Conservation (phyloP, 1,284 basidiomycete species). For the Phlebopus sp. region DNA sequence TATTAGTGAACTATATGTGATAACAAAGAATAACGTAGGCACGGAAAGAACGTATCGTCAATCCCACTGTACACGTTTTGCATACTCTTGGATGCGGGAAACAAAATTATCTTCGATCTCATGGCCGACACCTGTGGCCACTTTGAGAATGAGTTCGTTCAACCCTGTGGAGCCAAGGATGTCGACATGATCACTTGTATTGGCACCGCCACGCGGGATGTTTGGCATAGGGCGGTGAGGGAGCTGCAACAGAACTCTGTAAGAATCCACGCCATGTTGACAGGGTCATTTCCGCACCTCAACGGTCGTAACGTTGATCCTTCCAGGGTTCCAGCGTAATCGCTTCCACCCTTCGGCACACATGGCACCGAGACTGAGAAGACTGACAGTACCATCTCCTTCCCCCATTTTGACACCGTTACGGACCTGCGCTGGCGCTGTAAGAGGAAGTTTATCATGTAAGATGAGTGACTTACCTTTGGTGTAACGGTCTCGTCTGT, state of each 20-base stretch:
- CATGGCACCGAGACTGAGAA: constrained; percentile 91
- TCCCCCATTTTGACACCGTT: constrained; percentile 90
- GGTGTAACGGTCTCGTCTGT: constrained; percentile 63
- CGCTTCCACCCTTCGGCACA: constrained; percentile 95
- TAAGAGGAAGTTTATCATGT: background rate
- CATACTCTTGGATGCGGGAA: constrained; percentile 80
- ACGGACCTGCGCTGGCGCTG: constrained; percentile 44
- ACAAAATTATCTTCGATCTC: constrained; percentile 75
- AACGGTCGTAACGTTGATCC: constrained; percentile 82
- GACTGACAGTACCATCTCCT: constrained; percentile 94
- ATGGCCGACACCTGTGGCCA: constrained; percentile 73
- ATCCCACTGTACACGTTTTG: constrained; percentile 78
- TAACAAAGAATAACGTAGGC: constrained; percentile 6
- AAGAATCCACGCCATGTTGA: constrained; percentile 8
- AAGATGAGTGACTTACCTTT: constrained; percentile 41
- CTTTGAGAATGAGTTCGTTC: constrained; percentile 90
- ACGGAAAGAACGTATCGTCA: constrained; percentile 20
- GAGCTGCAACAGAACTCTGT: constrained; percentile 47
- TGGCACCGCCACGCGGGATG: constrained; percentile 86
- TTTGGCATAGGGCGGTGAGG: constrained; percentile 77
- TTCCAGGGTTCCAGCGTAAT: constrained; percentile 90
- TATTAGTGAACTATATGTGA: background rate
- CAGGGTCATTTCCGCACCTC: constrained; percentile 52
- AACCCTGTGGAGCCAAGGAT: constrained; percentile 85
- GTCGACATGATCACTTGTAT: constrained; percentile 91